These are phyloP conservation scores for Russula virescens DNA, from an alignment of 768 basidiomycete species.

Conservation along the genomic window DNA sequence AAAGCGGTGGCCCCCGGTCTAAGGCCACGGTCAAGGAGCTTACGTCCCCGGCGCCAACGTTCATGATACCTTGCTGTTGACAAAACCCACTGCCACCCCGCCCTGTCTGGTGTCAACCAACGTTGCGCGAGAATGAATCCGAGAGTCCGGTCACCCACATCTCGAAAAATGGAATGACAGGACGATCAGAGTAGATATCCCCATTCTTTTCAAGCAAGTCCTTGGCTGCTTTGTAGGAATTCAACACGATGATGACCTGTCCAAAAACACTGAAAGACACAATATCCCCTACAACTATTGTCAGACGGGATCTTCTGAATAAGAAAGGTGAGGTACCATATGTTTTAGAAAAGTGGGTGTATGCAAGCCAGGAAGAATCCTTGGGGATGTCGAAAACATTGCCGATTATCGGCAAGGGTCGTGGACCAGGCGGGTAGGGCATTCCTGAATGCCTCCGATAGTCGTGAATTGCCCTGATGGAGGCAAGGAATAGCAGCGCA, in stretches of 20 bases:
- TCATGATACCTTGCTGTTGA: background rate
- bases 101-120: background rate
- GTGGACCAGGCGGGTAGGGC: slow-evolving; percentile 10
- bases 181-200: slow-evolving; percentile 26
- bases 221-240: slow-evolving; percentile 38
- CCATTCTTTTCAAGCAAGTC: slow-evolving; percentile 51
- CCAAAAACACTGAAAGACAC: slow-evolving; percentile 34
- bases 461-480: background rate
- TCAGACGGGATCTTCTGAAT: background rate
- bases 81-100: background rate
- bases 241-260: slow-evolving; percentile 45
- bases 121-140: too few species aligned
- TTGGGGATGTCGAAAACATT: slow-evolving; percentile 11
- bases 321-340: background rate
- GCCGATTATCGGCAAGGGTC: slow-evolving; percentile 2
- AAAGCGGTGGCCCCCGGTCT: background rate
- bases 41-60: slow-evolving; percentile 6
- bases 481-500: background rate
- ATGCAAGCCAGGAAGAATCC: slow-evolving; percentile 1
- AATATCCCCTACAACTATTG: background rate
- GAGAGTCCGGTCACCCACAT: background rate
- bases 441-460: background rate
- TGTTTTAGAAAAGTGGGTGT: background rate
- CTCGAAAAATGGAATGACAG: background rate
- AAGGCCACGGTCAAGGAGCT: slow-evolving; percentile 6